A percentile compares a stretch with the other conserved stretches of the same genome.
Evolutionary conservation across 2,329 filamentous ascomycete species (phyloP).

Genomic region (Pseudogymnoascus sp.): DNA sequence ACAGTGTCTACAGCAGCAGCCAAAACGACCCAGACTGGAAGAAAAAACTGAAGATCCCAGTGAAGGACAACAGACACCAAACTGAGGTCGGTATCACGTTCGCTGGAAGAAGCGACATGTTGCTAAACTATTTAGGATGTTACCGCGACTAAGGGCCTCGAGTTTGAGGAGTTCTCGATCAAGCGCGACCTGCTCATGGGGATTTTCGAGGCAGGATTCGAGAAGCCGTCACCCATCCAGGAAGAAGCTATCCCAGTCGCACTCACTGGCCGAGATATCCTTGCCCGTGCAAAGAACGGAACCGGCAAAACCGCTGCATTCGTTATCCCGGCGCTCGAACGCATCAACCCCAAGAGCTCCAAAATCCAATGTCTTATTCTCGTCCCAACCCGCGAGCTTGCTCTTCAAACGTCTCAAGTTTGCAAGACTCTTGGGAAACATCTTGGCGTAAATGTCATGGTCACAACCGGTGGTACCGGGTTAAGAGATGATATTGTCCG

Average conservation of each 20-base stretch:
- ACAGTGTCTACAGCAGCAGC: slow-evolving; percentile 41
- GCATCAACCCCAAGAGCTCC: slow-evolving; percentile 91
- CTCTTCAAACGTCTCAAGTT: slow-evolving; percentile 96
- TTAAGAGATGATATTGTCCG: slow-evolving; percentile 96
- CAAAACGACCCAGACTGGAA: slow-evolving; percentile 63
- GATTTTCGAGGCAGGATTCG: slow-evolving; percentile 97
- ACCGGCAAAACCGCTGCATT: slow-evolving; percentile 98
- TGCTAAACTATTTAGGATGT: slow-evolving; percentile 63
- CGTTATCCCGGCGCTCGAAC: slow-evolving; percentile 89
- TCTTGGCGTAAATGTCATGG: slow-evolving; percentile 97
- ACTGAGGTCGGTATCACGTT: slow-evolving; percentile 57
- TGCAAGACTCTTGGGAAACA: slow-evolving; percentile 98
- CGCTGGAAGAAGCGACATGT: slow-evolving; percentile 8
- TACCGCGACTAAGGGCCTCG: slow-evolving; percentile 92
- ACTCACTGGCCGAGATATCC: slow-evolving; percentile 86
- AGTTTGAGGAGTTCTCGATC: slow-evolving; percentile 95
- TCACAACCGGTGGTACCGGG: slow-evolving; percentile 92
- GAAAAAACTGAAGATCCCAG: slow-evolving; percentile 62
- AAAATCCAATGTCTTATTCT: slow-evolving; percentile 97
- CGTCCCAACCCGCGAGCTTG: slow-evolving; percentile 92
- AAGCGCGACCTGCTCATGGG: slow-evolving; percentile 97
- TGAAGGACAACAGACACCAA: slow-evolving; percentile 71
- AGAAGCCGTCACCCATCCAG: slow-evolving; percentile 98
- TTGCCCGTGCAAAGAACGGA: slow-evolving; percentile 95
- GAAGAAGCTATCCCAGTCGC: slow-evolving; percentile 98